Percentiles rank a stretch among this genome's conserved stretches.
Conservation (phyloP, 2,329 filamentous ascomycete genomes). For the Alternaria brassicicola region DNA sequence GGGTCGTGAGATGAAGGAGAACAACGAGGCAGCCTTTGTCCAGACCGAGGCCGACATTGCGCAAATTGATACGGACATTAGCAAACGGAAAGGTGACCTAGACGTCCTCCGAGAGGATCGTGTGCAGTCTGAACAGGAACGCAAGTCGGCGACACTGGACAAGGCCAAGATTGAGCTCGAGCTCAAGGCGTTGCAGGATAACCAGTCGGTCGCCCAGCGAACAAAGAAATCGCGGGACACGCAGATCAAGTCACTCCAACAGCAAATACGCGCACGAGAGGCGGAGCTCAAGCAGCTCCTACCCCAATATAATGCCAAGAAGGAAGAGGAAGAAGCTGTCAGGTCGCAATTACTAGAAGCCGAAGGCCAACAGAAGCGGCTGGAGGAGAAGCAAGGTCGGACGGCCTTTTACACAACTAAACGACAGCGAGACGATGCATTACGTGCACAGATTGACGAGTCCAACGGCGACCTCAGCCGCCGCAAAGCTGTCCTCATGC, state of each 20-base stretch:
- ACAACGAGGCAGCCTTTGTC: conserved; percentile 76
- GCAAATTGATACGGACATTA: conserved; percentile 77
- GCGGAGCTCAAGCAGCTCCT: conserved; percentile 74
- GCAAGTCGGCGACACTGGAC: conserved; percentile 77
- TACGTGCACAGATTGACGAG: conserved; percentile 80
- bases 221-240: conserved; percentile 72
- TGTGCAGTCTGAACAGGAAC: conserved; percentile 85
- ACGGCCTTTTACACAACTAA: conserved; percentile 88
- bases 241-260: conserved; percentile 73
- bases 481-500: conserved; percentile 82
- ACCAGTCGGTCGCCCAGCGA: conserved; percentile 77
- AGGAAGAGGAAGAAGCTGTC: conserved; percentile 72
- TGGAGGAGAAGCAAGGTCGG: conserved; percentile 91
- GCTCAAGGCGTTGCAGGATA: conserved; percentile 80
- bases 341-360: conserved; percentile 76
- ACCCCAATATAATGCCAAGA: conserved; percentile 76
- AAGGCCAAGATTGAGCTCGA: conserved; percentile 87
- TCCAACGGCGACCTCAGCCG: conserved; percentile 76
- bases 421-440: conserved; percentile 81
- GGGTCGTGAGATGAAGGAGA: conserved; percentile 83
- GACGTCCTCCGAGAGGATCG: conserved; percentile 86
- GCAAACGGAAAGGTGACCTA: conserved; percentile 78
- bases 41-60: conserved; percentile 80
- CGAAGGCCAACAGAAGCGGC: conserved; percentile 74
- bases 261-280: conserved; percentile 77